phyloP scores from a whole-genome alignment of 352 stramenopile genomes.

The Globisporangium lucens region DNA sequence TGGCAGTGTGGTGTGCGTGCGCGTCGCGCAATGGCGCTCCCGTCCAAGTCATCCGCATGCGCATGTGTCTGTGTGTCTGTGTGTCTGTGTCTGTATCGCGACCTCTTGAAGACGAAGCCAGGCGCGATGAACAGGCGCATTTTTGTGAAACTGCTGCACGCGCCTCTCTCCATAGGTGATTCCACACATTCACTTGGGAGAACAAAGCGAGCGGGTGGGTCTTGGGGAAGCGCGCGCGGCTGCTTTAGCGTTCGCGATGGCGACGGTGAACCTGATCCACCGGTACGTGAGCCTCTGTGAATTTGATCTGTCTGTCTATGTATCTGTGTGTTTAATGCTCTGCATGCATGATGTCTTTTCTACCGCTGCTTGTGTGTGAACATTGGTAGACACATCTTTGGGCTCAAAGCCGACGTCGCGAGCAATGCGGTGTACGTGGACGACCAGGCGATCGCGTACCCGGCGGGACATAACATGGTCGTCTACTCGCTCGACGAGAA shows the following conservation, averaged over 20 bases:
- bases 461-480: constrained; percentile 86
- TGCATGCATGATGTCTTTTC: not conserved
- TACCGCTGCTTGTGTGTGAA: not conserved
- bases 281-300: constrained; percentile 17
- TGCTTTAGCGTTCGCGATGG: constrained; percentile 18
- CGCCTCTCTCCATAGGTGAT: not conserved
- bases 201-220: not conserved
- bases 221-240: not conserved
- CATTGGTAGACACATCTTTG: constrained; percentile 81
- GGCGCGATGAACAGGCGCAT: not conserved
- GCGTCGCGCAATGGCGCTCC: not conserved
- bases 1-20: not conserved
- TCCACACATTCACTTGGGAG: not conserved
- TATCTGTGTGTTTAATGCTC: not conserved
- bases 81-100: not conserved
- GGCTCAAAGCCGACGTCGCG: constrained; percentile 82
- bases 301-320: not conserved
- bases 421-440: constrained; percentile 85
- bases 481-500: constrained; percentile 90
- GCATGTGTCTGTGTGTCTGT: no score
- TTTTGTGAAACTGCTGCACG: not conserved
- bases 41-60: no score
- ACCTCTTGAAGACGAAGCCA: not conserved
- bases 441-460: constrained; percentile 79
- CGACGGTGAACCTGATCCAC: constrained; percentile 43